Evolutionary conservation across 116 monocot species (phyloP).

Genomic region (Papilionanthe hybrid): DNA sequence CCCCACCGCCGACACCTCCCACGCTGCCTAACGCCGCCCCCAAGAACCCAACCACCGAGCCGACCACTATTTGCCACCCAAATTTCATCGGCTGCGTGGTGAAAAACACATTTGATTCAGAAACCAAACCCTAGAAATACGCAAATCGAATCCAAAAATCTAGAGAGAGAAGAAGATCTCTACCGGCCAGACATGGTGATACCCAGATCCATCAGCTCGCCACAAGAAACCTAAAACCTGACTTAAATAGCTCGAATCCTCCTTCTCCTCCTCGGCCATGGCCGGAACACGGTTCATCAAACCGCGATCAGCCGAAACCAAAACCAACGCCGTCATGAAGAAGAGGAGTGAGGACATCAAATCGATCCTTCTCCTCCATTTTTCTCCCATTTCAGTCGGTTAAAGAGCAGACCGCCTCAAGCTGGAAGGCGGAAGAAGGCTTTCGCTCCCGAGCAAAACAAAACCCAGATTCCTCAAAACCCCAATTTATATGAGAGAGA

Average conservation of each 20-base stretch:
- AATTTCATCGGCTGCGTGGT: slow-evolving; percentile 34
- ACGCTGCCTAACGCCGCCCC: slow-evolving; percentile 71
- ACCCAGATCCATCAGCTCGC: slow-evolving; percentile 33
- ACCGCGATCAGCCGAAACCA: slow-evolving; percentile 27
- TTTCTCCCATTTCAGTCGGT: not conserved
- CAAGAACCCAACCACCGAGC: slow-evolving; percentile 47
- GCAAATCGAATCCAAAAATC: not conserved
- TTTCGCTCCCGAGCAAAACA: too few species aligned
- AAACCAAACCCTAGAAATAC: not conserved
- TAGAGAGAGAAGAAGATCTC: not conserved
- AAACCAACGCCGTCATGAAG: slow-evolving; percentile 2
- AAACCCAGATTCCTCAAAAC: too few species aligned
- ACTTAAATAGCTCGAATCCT: not conserved
- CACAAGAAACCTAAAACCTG: slow-evolving; percentile 27
- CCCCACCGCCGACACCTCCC: slow-evolving; percentile 69
- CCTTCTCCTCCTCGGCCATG: not conserved
- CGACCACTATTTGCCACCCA: slow-evolving; percentile 52
- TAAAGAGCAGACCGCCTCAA: too few species aligned
- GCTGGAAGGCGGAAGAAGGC: too few species aligned
- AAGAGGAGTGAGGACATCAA: not conserved
- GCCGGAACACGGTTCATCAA: not conserved
- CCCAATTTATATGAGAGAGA: too few species aligned
- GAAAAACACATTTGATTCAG: not conserved
- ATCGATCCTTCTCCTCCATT: not conserved
- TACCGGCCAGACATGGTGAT: slow-evolving; percentile 77